Evolutionary conservation across 768 basidiomycete species (phyloP), one percentile per base, ranked within the genome.

Genomic region (Mycena galopus): DNA sequence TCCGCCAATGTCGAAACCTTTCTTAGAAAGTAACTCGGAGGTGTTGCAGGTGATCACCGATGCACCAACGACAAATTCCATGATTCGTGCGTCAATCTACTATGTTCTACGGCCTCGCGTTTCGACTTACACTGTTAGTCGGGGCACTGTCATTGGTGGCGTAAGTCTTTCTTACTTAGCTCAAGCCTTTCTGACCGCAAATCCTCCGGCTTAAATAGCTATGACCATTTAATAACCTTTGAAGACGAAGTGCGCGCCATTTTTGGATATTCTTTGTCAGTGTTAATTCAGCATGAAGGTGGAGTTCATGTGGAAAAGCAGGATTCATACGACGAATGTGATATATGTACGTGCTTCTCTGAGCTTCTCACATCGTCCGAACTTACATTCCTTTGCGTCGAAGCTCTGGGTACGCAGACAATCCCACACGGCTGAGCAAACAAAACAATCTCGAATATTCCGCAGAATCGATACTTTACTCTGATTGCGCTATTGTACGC

Each of bases 391-490:
- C 35, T 19, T 57, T 23, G 53, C 29, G 19, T 32, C 19, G 42
- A 17, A 70, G 68, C 57, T 67, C 3, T 65, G 67, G 64, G 64
- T 69, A 29, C 19, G 33, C 56, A 17, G 7, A 8, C 7, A 44
- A 19, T n/a, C n/a, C n/a, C 30, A 32, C 21, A 9, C 17, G 32
- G 19, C 11, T 14, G 47, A 7, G 5, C 57, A 7, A 17, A n/a
- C 37, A n/a, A 30, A 4, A 33, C 39, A 39, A 66, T 19, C 17
- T 35, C 23, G 23, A 35, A 1, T 17, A 5, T 23, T 12, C 30
- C 35, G 3, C 58, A 73, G 73, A 73, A 73, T 59, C 68, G 73
- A 66, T 73, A 73, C 58, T 73, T 73, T 23, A 73, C 73, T 14
- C 35, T 73, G 6, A 44, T 73, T 39, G 33, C 53, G 1, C 25